phyloP scores from a whole-genome alignment of 2,329 filamentous ascomycete species.

The Ceratocystis eucalypticola region DNA sequence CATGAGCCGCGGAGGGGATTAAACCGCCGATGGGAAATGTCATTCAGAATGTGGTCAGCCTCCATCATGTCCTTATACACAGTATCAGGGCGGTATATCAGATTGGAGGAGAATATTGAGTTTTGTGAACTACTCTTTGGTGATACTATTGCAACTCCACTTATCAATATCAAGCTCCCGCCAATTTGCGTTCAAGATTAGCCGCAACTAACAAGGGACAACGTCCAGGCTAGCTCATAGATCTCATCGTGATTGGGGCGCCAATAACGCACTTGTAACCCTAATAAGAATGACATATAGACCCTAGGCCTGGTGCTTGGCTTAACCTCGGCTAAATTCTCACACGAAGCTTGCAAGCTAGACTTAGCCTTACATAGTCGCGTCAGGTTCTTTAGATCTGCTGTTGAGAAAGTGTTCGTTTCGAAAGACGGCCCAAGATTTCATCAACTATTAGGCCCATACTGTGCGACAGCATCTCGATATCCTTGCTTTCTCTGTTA shows the following conservation, averaged over 20 bases:
- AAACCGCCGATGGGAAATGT: constrained; percentile 90
- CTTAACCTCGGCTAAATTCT: neutral
- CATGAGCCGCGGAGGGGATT: constrained; percentile 84
- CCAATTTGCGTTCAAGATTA: neutral
- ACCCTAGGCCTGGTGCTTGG: neutral
- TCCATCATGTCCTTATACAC: constrained; percentile 40
- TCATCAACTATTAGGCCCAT: neutral
- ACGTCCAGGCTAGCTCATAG: neutral
- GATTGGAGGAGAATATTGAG: no score
- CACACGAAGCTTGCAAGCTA: neutral
- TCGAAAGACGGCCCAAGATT: neutral
- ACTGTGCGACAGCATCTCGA: neutral
- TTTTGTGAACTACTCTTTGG: neutral
- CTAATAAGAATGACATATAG: neutral
- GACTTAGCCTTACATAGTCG: neutral
- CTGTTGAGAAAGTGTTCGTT: neutral
- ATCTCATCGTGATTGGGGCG: neutral
- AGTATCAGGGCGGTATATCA: neutral
- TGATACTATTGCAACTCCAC: neutral
- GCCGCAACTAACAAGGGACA: neutral
- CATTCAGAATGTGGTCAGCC: constrained; percentile 61
- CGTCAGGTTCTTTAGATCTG: neutral
- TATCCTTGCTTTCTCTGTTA: neutral
- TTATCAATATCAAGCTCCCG: neutral
- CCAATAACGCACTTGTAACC: neutral